These are phyloP conservation scores for Kodamaea suecica DNA, from an alignment of 1,139 yeast genomes.

Conservation along the genomic window DNA sequence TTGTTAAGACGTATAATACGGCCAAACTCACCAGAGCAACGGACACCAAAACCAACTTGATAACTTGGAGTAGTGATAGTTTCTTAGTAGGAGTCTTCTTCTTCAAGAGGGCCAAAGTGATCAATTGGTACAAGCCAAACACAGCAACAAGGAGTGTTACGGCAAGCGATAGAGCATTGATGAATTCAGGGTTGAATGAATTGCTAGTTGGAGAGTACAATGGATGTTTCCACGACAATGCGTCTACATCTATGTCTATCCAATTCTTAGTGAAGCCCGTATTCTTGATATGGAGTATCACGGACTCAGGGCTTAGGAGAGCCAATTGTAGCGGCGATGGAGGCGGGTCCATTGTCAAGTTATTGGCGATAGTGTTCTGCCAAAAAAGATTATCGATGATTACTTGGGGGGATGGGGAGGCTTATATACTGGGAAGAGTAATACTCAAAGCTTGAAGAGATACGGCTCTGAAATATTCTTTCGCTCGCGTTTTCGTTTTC, in stretches of 20 bases:
- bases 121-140: conserved; percentile 14
- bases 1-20: background rate
- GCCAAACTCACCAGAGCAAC: conserved; percentile 3
- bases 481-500: too few relatives aligned
- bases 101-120: background rate
- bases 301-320: conserved; percentile 6
- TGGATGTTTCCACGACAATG: conserved; percentile 13
- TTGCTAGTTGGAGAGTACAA: conserved; percentile 15
- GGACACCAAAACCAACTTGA: background rate
- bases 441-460: too few relatives aligned
- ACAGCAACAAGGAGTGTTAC: conserved; percentile 10
- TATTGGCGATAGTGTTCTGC: too few relatives aligned
- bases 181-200: conserved; percentile 17
- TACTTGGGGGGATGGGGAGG: too few relatives aligned
- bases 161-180: conserved; percentile 7
- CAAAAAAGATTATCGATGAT: too few relatives aligned
- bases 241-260: background rate
- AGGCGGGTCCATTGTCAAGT: too few relatives aligned
- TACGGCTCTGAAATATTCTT: too few relatives aligned
- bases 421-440: too few relatives aligned
- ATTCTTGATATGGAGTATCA: conserved; percentile 5
- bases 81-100: conserved; percentile 1
- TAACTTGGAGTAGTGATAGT: background rate
- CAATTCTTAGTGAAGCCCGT: conserved; percentile 1
- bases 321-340: too few relatives aligned